A percentile compares a stretch with the other conserved stretches of the same genome.
Evolutionary conservation across 2,329 filamentous ascomycete species (phyloP).

Genomic region (Aspergillus texensis): DNA sequence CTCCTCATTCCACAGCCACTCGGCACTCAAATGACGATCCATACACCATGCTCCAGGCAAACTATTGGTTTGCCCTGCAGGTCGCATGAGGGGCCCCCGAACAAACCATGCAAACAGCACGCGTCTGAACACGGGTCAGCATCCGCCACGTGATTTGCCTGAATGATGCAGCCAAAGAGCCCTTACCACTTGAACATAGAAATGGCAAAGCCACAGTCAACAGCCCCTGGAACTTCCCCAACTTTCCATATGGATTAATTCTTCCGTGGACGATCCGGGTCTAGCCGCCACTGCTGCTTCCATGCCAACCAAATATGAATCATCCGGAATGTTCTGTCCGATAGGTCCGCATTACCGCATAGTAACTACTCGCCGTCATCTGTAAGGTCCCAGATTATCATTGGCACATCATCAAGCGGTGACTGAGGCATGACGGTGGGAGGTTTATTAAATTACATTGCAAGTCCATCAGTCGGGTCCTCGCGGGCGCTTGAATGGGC

Average conservation of each 20-base stretch:
- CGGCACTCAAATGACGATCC: background rate
- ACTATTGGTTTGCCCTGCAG: constrained; percentile 14
- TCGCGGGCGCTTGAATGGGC: background rate
- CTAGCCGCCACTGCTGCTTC: constrained; percentile 6
- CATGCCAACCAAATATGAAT: background rate
- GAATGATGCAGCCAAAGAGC: constrained; percentile 12
- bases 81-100: constrained; percentile 21
- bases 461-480: background rate
- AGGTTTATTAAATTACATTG: background rate
- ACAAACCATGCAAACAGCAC: constrained; percentile 16
- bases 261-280: constrained; percentile 3
- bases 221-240: background rate
- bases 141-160: constrained; percentile 17
- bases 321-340: background rate
- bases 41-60: constrained; percentile 2
- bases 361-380: constrained; percentile 12
- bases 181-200: constrained; percentile 1
- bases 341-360: constrained; percentile 13
- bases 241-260: background rate
- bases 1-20: constrained; percentile 5
- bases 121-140: constrained; percentile 11
- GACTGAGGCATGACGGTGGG: constrained; percentile 18
- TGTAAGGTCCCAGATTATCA: constrained; percentile 19
- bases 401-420: constrained; percentile 11
- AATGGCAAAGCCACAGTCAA: background rate